Evolutionary conservation across 176 grass and related monocot species (phyloP), one percentile per base, ranked within the genome.

Genomic region (Luzula sylvatica): DNA sequence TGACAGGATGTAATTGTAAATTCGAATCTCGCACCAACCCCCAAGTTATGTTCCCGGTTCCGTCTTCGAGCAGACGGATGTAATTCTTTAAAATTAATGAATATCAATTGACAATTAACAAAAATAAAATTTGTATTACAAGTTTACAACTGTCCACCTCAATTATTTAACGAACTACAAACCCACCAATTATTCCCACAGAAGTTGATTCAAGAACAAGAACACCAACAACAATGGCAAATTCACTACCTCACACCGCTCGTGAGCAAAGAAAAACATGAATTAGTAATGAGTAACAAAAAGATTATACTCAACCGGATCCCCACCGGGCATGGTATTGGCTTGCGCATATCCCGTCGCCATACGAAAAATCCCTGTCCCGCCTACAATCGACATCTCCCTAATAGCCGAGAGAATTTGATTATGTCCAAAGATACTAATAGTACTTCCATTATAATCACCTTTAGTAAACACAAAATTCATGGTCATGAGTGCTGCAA

Each of bases 351-450:
- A 87, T 5, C 83, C 83, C 2, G 58, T 5, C 0, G 83, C 73
- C 50, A 58, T 46, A 56, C 59, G 39, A 26, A 92, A 92, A 55
- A 85, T 60, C 3, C 87, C 81, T 0, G 11, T 68, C 7, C 87
- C 87, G 0, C 87, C 87, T 0, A 92, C 69, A 11, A 92, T 65
- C 70, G 72, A 30, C 87, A 92, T 81, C 61, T 92, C 87, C 15
- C 87, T 26, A 20, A 78, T 12, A 8, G 16, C 8, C 11, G 2
- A 7, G 3, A 81, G 56, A 26, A 80, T 71, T 49, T 80, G 48
- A 49, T 92, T 85, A 2, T 73, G 17, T 0, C 87, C 87, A 0
- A 68, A 0, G n/a, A 92, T 70, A 26, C 68, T 11, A 1, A 92
- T 45, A 42, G 25, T 61, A 70, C 87, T 92, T 2, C 81, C 76